Conservation (phyloP, 2,329 filamentous ascomycete species). For the Pseudocercospora fuligena region DNA sequence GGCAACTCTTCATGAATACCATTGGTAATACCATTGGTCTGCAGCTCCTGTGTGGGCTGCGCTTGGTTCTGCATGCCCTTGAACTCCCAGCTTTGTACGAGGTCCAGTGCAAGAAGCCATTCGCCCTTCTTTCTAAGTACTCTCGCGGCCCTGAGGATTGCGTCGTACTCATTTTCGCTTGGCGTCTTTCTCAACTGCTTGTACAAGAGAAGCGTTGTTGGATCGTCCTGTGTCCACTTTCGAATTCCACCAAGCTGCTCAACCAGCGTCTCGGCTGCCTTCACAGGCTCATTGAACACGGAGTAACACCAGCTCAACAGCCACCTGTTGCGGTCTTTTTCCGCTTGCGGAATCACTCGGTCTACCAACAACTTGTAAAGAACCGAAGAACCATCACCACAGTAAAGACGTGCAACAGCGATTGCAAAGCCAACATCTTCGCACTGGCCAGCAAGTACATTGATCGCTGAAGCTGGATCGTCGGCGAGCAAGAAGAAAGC, state of each 20-base stretch:
- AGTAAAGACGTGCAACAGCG: conserved; percentile 83
- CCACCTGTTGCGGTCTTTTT: conserved; percentile 86
- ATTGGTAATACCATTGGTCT: conserved; percentile 22
- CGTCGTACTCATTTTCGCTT: conserved; percentile 52
- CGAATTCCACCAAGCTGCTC: conserved; percentile 74
- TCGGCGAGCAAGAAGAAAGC: conserved; percentile 94
- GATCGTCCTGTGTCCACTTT: conserved; percentile 77
- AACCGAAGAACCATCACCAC: conserved; percentile 79
- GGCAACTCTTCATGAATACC: conserved; percentile 27
- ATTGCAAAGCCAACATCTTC: conserved; percentile 89
- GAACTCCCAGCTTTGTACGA: conserved; percentile 85
- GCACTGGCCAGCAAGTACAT: conserved; percentile 83
- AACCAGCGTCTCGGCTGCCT: conserved; percentile 78
- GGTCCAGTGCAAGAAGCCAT: conserved; percentile 82
- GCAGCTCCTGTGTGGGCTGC: background rate
- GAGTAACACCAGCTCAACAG: conserved; percentile 94
- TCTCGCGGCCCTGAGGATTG: conserved; percentile 81
- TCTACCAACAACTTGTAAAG: conserved; percentile 76
- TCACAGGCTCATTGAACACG: conserved; percentile 80
- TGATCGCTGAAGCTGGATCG: conserved; percentile 80
- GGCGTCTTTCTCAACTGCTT: conserved; percentile 78
- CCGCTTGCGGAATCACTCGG: conserved; percentile 76
- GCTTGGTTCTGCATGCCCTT: conserved; percentile 44
- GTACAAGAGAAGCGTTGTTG: conserved; percentile 85
- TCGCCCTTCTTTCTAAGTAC: conserved; percentile 60